These are phyloP conservation scores for Kokia cookei DNA, from an alignment of 441 rosid species.

Conservation along the genomic window DNA sequence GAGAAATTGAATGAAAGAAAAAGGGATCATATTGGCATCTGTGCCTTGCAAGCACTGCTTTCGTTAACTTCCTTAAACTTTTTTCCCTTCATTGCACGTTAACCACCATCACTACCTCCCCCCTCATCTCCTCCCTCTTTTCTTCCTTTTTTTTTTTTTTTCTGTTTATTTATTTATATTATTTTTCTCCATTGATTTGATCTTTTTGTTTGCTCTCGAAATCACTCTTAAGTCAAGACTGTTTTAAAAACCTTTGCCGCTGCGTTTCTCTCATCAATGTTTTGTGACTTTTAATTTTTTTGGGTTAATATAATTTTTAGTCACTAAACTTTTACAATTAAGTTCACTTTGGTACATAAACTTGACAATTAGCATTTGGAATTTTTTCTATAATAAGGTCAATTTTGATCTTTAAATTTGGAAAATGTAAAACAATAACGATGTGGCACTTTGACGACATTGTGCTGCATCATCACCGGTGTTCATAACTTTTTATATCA, in stretches of 20 bases:
- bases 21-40: conserved; percentile 45
- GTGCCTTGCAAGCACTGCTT: conserved; percentile 49
- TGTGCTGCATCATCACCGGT: no score
- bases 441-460: no score
- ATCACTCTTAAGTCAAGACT: neutral
- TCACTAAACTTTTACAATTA: no score
- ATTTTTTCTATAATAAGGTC: no score
- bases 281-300: no score
- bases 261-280: neutral
- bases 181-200: neutral
- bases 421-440: no score
- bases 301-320: no score
- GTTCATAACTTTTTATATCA: no score
- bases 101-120: neutral
- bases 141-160: neutral
- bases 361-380: no score
- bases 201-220: neutral
- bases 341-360: no score
- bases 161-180: neutral
- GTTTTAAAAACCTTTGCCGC: neutral
- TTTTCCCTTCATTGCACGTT: neutral
- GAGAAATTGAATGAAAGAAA: conserved; percentile 28
- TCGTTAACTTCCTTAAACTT: conserved; percentile 19
- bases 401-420: no score
- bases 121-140: neutral